phyloP scores from a whole-genome alignment of 768 basidiomycete genomes.

The Boletus tomentosulus region DNA sequence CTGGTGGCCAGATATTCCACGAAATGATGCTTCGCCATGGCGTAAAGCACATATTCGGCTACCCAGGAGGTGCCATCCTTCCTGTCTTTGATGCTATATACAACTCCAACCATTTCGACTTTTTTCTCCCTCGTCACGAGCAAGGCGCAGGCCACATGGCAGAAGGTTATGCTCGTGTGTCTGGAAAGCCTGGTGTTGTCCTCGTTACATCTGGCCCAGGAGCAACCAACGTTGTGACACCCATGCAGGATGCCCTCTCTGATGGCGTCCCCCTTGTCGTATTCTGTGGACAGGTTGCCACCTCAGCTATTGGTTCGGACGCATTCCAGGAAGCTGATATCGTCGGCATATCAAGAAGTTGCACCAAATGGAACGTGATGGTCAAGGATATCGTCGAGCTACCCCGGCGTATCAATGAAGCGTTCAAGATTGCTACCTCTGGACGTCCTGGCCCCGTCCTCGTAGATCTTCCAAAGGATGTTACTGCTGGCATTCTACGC shows the following conservation, averaged over 20 bases:
- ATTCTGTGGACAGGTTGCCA: conserved; percentile 97
- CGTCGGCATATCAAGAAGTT: conserved; percentile 92
- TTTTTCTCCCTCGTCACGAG: conserved; percentile 93
- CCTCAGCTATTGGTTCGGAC: conserved; percentile 97
- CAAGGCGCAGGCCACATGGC: conserved; percentile 99
- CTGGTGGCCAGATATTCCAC: conserved; percentile 97
- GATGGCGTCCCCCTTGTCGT: conserved; percentile 95
- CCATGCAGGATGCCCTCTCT: conserved; percentile 95
- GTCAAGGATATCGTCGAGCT: conserved; percentile 95
- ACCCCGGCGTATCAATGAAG: conserved; percentile 94
- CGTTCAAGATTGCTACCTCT: conserved; percentile 97
- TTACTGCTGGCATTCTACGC: conserved; percentile 88
- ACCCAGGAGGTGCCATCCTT: conserved; percentile 96
- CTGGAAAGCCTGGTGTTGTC: conserved; percentile 95
- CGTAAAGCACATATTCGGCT: conserved; percentile 96
- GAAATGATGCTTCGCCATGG: conserved; percentile 99
- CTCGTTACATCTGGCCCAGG: conserved; percentile 98
- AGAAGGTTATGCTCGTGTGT: conserved; percentile 96
- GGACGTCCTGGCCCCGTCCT: conserved; percentile 97
- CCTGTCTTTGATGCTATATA: conserved; percentile 99
- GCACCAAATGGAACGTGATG: conserved; percentile 99
- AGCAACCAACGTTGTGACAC: conserved; percentile 95
- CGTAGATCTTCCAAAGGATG: conserved; percentile 98
- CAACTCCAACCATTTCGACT: conserved; percentile 91
- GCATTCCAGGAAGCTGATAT: conserved; percentile 99